Conservation (phyloP, 495 filamentous ascomycete species). For the Venustampulla echinocandica region DNA sequence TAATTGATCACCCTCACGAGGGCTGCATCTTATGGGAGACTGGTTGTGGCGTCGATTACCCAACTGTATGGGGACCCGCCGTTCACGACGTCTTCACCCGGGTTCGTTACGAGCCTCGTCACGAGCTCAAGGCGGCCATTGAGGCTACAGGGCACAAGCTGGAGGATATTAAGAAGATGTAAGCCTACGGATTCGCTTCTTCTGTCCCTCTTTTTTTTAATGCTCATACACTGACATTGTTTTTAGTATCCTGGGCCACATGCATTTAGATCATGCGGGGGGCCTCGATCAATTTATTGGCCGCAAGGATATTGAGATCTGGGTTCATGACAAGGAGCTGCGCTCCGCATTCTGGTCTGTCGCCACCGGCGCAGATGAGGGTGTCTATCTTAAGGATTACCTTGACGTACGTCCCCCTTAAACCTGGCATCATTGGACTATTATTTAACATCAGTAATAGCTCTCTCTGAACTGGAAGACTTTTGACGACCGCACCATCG, state of each 20-base stretch:
- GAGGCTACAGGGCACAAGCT: constrained; percentile 38
- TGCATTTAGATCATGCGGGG: constrained; percentile 47
- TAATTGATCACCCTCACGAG: constrained; percentile 43
- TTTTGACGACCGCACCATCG: constrained; percentile 30
- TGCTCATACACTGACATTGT: not conserved
- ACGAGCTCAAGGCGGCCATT: constrained; percentile 39
- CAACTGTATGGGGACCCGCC: constrained; percentile 33
- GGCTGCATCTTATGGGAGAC: constrained; percentile 46
- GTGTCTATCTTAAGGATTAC: constrained; percentile 37
- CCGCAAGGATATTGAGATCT: constrained; percentile 40
- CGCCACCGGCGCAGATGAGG: constrained; percentile 34
- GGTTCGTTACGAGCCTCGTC: constrained; percentile 30
- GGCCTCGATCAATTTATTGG: constrained; percentile 41
- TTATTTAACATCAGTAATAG: constrained; percentile 3
- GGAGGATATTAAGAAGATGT: constrained; percentile 40
- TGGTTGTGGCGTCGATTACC: constrained; percentile 38
- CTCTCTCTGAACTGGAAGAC: constrained; percentile 26
- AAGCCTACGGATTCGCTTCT: not conserved
- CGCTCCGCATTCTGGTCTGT: constrained; percentile 40
- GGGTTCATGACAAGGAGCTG: constrained; percentile 43
- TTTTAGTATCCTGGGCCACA: constrained; percentile 39
- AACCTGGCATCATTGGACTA: not conserved
- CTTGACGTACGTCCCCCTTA: constrained; percentile 17
- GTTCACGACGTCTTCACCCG: constrained; percentile 39
- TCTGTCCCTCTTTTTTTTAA: not conserved